These are phyloP conservation scores for Populus trichocarpa DNA, from an alignment of 441 rosid species.

Conservation along the genomic window DNA sequence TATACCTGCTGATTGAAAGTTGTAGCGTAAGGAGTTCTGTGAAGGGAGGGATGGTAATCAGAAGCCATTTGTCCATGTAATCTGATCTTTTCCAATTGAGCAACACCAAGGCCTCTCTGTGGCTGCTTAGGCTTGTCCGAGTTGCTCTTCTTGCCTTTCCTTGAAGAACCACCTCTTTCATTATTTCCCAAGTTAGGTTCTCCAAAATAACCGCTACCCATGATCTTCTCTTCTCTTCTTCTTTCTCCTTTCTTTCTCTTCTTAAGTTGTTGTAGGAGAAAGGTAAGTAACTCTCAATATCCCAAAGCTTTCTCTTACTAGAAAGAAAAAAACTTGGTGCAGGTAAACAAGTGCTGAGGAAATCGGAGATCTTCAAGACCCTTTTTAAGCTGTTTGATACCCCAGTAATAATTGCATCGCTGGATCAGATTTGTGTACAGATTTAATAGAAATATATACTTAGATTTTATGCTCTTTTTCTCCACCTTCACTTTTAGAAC, in stretches of 20 bases:
- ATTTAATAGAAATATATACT: constrained; percentile 58
- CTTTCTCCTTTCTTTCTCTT: too few relatives aligned
- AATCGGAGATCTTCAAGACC: constrained; percentile 45
- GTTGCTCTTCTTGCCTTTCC: constrained; percentile 68
- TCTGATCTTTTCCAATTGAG: constrained; percentile 93
- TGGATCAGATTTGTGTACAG: constrained; percentile 78
- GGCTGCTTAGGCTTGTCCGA: constrained; percentile 97
- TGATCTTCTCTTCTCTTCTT: constrained; percentile 21
- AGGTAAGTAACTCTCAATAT: neutral
- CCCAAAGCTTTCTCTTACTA: constrained; percentile 14
- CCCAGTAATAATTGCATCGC: constrained; percentile 72
- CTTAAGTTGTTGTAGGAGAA: too few relatives aligned
- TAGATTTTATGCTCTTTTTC: constrained; percentile 58
- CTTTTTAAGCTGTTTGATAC: constrained; percentile 35
- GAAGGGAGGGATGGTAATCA: constrained; percentile 43
- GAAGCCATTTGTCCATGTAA: constrained; percentile 70
- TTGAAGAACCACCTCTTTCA: constrained; percentile 51
- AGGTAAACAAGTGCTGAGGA: constrained; percentile 24
- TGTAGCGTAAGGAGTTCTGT: constrained; percentile 32
- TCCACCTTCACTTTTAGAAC: constrained; percentile 19
- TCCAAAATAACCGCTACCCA: constrained; percentile 77
- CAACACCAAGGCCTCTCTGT: constrained; percentile 99
- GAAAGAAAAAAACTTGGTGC: neutral
- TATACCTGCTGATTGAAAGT: constrained; percentile 47
- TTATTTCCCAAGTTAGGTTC: constrained; percentile 60